Evolutionary conservation across 2,329 filamentous ascomycete genomes (phyloP), one percentile per base, ranked within the genome.

Genomic region (Tympanopsis confertula): DNA sequence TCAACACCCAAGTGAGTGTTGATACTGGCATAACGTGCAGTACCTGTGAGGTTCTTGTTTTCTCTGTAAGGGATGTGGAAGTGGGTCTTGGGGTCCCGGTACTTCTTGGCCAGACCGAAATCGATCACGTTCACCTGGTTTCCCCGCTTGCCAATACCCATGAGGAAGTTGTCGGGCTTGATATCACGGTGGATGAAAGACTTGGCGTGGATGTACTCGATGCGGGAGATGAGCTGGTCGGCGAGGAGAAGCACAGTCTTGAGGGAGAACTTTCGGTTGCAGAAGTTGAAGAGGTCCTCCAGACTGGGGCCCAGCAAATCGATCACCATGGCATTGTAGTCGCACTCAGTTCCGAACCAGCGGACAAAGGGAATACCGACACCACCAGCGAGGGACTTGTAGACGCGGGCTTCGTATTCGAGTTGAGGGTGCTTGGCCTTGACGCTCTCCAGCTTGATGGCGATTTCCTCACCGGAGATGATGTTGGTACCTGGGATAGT

Each of bases 31-130:
- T 98, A 98, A 60, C 91, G 89, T 53, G 91, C 91, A 53, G 91
- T 98, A 61, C 91, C 91, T 39, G 91, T 98, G 65, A 98, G 70
- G 76, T 96, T 96, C 84, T 98, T 96, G 82, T 96, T 96, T 86
- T 96, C 91, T 68, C 91, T 82, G 74, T 98, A 96, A 35, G 91
- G 91, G 44, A 96, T 98, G 66, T 98, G 91, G 71, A 96, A 96
- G 68, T 96, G 89, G 42, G 91, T 96, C 82, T 98, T 98, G 43
- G 91, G 91, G 71, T 96, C 91, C 49, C 91, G 84, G 71, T 96
- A 98, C 71, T 96, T 96, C 83, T 96, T 98, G 58, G 91, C 91
- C 48, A 98, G 71, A 72, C 91, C 91, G 53, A 98, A 98, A 65
- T 96, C 91, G 52, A 98, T 96, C 36, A 96, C 89, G 52, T 96